phyloP scores from a whole-genome alignment of 208 protist species.

The Porcisia hertigi region DNA sequence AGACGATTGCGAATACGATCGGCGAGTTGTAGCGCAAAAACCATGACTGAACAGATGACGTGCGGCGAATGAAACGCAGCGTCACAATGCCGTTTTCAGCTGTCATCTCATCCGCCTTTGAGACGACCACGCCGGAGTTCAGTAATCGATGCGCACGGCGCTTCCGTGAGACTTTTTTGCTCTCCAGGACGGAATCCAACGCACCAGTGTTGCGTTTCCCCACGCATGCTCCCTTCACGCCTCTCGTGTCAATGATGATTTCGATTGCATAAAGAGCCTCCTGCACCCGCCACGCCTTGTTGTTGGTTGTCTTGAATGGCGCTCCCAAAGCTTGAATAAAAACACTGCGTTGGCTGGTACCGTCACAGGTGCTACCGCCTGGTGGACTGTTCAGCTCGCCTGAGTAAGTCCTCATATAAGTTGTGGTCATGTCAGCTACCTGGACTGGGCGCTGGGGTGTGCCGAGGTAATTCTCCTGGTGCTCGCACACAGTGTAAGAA shows the following conservation, averaged over 20 bases:
- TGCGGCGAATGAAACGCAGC: slow-evolving; percentile 32
- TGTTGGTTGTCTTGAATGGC: slow-evolving; percentile 18
- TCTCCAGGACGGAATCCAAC: slow-evolving; percentile 5
- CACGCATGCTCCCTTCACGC: slow-evolving; percentile 32
- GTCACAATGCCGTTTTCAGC: slow-evolving; percentile 34
- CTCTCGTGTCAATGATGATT: slow-evolving; percentile 36
- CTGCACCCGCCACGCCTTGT: slow-evolving; percentile 34
- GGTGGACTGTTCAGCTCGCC: slow-evolving; percentile 27
- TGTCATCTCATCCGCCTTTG: slow-evolving; percentile 20
- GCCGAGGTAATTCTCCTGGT: slow-evolving; percentile 45
- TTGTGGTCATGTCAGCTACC: slow-evolving; percentile 40
- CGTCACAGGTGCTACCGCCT: slow-evolving; percentile 22
- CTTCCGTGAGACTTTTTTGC: slow-evolving; percentile 24
- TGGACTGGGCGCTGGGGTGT: slow-evolving; percentile 46
- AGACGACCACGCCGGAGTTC: slow-evolving; percentile 7
- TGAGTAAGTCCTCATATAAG: slow-evolving; percentile 44
- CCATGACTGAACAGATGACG: slow-evolving; percentile 12
- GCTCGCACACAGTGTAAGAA: slow-evolving; percentile 46
- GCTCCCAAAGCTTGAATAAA: slow-evolving; percentile 50
- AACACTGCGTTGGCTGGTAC: slow-evolving; percentile 22
- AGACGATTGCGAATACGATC: slow-evolving; percentile 33
- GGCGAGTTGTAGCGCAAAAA: slow-evolving; percentile 24
- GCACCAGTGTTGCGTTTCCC: slow-evolving; percentile 4
- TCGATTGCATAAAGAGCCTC: slow-evolving; percentile 59
- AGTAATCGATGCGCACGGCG: slow-evolving; percentile 31